phyloP scores from a whole-genome alignment of 805 yeast genomes.

The Peterozyma xylosa region DNA sequence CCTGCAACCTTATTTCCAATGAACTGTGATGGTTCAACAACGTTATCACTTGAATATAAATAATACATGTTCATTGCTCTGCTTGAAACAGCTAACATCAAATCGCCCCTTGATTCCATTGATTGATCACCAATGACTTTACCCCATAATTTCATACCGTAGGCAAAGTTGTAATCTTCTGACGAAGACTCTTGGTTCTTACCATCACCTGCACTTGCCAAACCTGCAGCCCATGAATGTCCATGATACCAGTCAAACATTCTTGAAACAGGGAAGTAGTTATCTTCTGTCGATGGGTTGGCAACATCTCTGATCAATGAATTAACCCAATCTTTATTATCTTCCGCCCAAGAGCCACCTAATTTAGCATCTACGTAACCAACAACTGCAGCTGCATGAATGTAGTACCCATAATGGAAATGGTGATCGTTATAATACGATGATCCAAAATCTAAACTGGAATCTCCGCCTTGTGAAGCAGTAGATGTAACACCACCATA shows the following conservation, averaged over 20 bases:
- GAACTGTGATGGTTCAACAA: slow-evolving; percentile 42
- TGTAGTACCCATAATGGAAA: slow-evolving; percentile 69
- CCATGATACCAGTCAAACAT: slow-evolving; percentile 69
- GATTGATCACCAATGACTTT: slow-evolving; percentile 39
- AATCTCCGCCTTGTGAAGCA: slow-evolving; percentile 42
- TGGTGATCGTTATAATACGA: slow-evolving; percentile 70
- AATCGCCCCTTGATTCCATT: slow-evolving; percentile 45
- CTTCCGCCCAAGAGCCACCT: slow-evolving; percentile 39
- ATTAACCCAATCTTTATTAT: slow-evolving; percentile 38
- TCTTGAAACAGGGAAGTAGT: slow-evolving; percentile 52
- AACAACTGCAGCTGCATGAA: slow-evolving; percentile 61
- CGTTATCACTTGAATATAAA: slow-evolving; percentile 41
- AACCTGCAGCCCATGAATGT: slow-evolving; percentile 70
- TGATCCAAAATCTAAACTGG: slow-evolving; percentile 63
- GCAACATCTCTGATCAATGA: slow-evolving; percentile 55
- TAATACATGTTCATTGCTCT: slow-evolving; percentile 43
- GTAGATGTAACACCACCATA: slow-evolving; percentile 72
- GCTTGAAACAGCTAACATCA: slow-evolving; percentile 51
- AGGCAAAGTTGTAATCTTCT: slow-evolving; percentile 61
- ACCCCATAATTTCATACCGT: slow-evolving; percentile 57
- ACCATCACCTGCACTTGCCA: slow-evolving; percentile 63
- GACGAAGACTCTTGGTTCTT: slow-evolving; percentile 66
- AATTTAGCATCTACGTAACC: slow-evolving; percentile 43
- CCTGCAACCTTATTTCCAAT: slow-evolving; percentile 61
- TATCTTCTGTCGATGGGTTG: slow-evolving; percentile 41